A percentile compares a stretch with the other conserved stretches of the same genome.
Conservation (phyloP, 208 protist species). For the Trypanosoma conorhini region DNA sequence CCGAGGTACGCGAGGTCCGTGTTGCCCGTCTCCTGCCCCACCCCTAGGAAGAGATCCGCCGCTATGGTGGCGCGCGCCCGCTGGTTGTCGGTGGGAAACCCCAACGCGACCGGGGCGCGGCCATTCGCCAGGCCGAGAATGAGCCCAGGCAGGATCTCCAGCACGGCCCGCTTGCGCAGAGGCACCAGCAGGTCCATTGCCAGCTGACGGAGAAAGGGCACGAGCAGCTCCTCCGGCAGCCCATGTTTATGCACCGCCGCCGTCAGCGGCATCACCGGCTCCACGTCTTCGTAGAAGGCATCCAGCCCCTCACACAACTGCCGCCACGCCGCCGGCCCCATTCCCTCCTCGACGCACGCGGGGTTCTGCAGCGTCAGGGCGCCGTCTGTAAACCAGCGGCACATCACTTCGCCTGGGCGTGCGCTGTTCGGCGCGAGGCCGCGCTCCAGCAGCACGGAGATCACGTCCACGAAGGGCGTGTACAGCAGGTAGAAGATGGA, state of each 20-base stretch:
- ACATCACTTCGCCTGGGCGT: conserved; percentile 49
- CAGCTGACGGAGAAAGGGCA: conserved; percentile 77
- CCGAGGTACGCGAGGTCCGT: conserved; percentile 79
- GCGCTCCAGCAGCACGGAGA: conserved; percentile 47
- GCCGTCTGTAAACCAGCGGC: conserved; percentile 72
- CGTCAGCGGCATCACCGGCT: conserved; percentile 55
- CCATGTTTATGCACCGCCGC: conserved; percentile 50
- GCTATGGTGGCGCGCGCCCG: conserved; percentile 45
- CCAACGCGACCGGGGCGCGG: conserved; percentile 57
- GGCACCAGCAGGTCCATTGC: conserved; percentile 65
- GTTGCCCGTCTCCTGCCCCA: conserved; percentile 80
- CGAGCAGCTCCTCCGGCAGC: conserved; percentile 57
- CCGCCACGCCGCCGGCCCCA: conserved; percentile 43
- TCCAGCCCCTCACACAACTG: conserved; percentile 32
- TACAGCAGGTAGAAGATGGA: conserved; percentile 70
- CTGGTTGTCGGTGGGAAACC: conserved; percentile 44
- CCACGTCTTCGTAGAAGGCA: conserved; percentile 54
- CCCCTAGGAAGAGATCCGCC: conserved; percentile 64
- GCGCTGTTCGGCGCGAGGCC: conserved; percentile 39
- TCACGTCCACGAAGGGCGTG: conserved; percentile 74
- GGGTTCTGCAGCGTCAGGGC: conserved; percentile 51
- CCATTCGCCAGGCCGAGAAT: conserved; percentile 78
- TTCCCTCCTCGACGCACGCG: conserved; percentile 40
- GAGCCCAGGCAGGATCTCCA: conserved; percentile 64
- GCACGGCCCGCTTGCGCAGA: conserved; percentile 43